These are phyloP conservation scores for Aegle marmelos DNA, from an alignment of 345 rosid genomes.

Conservation along the genomic window DNA sequence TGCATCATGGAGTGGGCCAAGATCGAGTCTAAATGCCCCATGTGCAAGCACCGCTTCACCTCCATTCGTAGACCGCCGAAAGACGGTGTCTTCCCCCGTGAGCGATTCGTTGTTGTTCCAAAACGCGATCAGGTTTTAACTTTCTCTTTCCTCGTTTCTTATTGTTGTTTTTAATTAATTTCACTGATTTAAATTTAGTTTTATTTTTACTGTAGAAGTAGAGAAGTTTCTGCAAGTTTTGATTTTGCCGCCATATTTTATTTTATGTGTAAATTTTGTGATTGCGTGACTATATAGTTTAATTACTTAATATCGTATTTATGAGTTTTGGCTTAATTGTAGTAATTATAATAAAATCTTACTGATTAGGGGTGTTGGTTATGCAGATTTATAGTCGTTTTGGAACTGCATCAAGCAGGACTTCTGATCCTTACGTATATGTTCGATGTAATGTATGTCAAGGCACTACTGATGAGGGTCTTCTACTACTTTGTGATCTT, in stretches of 20 bases:
- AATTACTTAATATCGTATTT: no score
- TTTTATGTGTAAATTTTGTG: neutral
- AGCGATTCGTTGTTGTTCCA: slow-evolving; percentile 41
- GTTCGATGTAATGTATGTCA: slow-evolving; percentile 40
- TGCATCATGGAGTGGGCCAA: slow-evolving; percentile 70
- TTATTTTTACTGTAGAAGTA: neutral
- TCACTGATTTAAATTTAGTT: neutral
- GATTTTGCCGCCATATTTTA: neutral
- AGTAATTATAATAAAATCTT: neutral
- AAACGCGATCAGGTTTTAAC: slow-evolving; percentile 46
- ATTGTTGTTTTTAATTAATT: neutral
- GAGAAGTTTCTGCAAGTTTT: neutral
- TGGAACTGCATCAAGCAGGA: slow-evolving; percentile 28
- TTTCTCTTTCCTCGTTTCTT: neutral
- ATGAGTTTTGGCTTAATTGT: neutral
- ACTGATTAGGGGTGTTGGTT: slow-evolving; percentile 5
- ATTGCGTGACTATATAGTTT: neutral
- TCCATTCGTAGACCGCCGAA: slow-evolving; percentile 37
- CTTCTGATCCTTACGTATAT: slow-evolving; percentile 41
- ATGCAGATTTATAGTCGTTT: slow-evolving; percentile 38
- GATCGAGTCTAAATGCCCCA: slow-evolving; percentile 58
- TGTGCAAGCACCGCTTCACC: slow-evolving; percentile 57
- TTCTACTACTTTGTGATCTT: slow-evolving; percentile 57
- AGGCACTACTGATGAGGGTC: slow-evolving; percentile 32
- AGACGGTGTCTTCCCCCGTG: slow-evolving; percentile 31